Evolutionary conservation across 768 basidiomycete genomes (phyloP).

Genomic region (Mycena amicta): DNA sequence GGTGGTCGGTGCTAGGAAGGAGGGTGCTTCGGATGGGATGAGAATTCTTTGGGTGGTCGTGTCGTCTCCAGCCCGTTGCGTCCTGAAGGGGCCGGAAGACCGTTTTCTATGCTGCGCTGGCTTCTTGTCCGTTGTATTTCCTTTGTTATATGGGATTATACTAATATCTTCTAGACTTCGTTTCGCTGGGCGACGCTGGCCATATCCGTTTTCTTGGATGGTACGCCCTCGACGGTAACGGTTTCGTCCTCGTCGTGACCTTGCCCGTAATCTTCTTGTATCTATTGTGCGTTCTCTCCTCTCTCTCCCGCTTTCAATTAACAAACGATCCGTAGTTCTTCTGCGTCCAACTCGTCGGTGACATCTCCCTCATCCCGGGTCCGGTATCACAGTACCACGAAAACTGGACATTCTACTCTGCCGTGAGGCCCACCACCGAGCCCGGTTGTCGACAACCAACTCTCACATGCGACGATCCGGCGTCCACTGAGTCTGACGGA

Average conservation of each 20-base stretch:
- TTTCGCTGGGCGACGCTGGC: no score
- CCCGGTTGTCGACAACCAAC: constrained; percentile 64
- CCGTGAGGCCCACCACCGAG: constrained; percentile 65
- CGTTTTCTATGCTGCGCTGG: constrained; percentile 61
- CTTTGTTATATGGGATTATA: not conserved
- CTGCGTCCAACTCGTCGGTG: constrained; percentile 68
- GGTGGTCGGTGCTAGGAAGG: not conserved
- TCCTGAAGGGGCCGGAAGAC: constrained; percentile 42
- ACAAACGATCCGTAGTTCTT: constrained; percentile 62
- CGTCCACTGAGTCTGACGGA: constrained; percentile 77
- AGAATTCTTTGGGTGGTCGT: constrained; percentile 40
- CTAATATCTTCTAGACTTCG: constrained; percentile 46
- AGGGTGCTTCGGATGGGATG: constrained; percentile 1
- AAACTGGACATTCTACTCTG: constrained; percentile 83
- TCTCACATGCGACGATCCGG: constrained; percentile 80
- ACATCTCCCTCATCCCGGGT: constrained; percentile 67
- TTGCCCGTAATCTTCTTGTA: constrained; percentile 73
- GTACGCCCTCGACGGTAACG: constrained; percentile 63
- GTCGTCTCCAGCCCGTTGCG: constrained; percentile 43
- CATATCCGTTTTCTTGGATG: constrained; percentile 63
- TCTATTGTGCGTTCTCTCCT: constrained; percentile 59
- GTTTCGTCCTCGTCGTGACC: constrained; percentile 69
- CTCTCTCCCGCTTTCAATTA: constrained; percentile 2
- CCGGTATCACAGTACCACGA: constrained; percentile 84
- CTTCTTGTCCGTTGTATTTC: constrained; percentile 53